Evolutionary conservation across 2,329 filamentous ascomycete species (phyloP), one percentile per base, ranked within the genome.

Genomic region (Aspergillus nomiae): DNA sequence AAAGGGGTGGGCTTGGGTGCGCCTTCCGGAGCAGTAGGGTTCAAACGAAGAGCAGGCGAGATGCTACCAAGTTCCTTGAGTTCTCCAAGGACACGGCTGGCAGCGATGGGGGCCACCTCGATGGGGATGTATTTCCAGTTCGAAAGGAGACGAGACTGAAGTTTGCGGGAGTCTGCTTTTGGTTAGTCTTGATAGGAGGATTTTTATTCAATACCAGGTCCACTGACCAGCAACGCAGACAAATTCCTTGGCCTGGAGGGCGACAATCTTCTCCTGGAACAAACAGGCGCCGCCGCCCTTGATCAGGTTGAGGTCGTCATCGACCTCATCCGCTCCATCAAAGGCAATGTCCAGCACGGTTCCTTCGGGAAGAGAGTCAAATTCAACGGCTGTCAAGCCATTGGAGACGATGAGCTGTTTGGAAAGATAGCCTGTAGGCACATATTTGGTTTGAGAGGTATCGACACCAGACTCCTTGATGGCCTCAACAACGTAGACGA

Each of bases 281-380:
- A 98, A 81, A 79, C 95, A 99, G n/a, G 93, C 95, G 63, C 95
- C 95, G 56, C 95, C 95, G 60, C 95, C 95, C 83, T 98, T 98
- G 82, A 99, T 98, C 75, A 94, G 92, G 80, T 98, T 99, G 64
- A 99, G 81, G 58, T 96, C 91, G 54, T 92, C 89, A 76, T 99
- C 95, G 36, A 99, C 93, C 82, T 99, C 95, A 76, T 99, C 95
- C 4, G 95, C 95, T 59, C 95, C 95, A 74, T 99, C 95, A 76
- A 99, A 99, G 56, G 91, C 92, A 21, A 98, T 90, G 73, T 98
- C 94, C 32, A 99, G 85, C 74, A 89, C 77, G 16, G 81, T 81
- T 59, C 84, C 83, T 46, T 83, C 75, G 1, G 91, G 90, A 19
- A 96, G 82, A 64, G 90, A 87, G 73, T 94, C 90, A 71, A 96